Base-by-base conservation (phyloP, 2,329 filamentous ascomycete genomes). In the Penicillium sp. region DNA sequence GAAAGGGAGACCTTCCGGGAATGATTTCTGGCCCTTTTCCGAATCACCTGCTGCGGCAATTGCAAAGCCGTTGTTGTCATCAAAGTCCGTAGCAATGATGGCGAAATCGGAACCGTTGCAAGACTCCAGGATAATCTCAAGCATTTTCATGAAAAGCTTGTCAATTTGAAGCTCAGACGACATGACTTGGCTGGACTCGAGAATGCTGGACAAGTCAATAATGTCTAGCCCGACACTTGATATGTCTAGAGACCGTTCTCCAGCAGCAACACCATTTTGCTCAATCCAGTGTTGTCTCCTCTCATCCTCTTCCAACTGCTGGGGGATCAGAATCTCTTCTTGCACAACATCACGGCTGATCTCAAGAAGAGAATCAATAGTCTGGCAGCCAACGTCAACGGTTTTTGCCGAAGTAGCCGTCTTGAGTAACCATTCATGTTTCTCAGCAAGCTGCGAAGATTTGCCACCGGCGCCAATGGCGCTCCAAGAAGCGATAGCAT, bases 151-250 rank as follows among this genome's bases (percentile, higher is more conserved):
- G 55, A 88, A 75, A 4, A 88, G 76, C 49, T 82, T 83, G 59
- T 88, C 85, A 42, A 88, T 83, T 60, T 86, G 81, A 17, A 88
- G 76, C 65, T 88, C 85, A 15, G 84, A 87, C 7, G 85, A 87
- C 63, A 88, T 81, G 6, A 88, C 79, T 68, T 87, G 85, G 53
- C 83, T 86, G 27, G 84, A 86, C 63, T 87, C 84, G 5, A 88
- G 77, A 45, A 88, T 88, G 42, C 82, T 85, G 2, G 83, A 83
- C 17, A 88, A 69, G 68, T 88, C 86, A 54, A 88, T 82, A 67
- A 88, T 86, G 66, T 88, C 85, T 36, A 77, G 63, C 7, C 75
- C 75, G 43, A 77, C 73, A 27, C 74, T 70, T 44, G 75, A 76
- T 43, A 78, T 77, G 59, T 78, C 76, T 52, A 78, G 61, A 9